Base-by-base conservation (phyloP, 306 rosid species). In the Oxytropis ochrocephala region DNA sequence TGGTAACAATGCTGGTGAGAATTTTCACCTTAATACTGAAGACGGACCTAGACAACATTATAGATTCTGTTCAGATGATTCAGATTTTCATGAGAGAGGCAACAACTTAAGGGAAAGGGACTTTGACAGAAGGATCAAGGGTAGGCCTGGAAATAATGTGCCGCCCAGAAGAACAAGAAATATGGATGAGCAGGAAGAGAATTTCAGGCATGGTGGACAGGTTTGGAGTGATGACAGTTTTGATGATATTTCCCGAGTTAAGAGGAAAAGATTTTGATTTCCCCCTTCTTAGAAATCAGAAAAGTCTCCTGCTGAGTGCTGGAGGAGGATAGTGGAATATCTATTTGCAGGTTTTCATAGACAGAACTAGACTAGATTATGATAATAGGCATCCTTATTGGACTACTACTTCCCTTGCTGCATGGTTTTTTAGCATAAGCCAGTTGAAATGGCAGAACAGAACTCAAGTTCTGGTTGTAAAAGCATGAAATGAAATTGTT, bases 11-110 rank as follows among this genome's bases (percentile, higher is more conserved):
- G 86, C 71, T 66, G 81, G 77, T 66, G 97, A 88, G 71, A 84
- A 73, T 68, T 93, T 82, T 74, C 94, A 81, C 76, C 77, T 80
- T 19, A 86, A 88, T 73, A 62, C 80, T 5, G 90, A 84, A 77
- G 88, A 90, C 1, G 86, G 87, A 3, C 74, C 86, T 32, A 82
- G 94, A 72, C 86, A 82, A 72, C 84, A 82, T 60, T 83, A 78
- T 56, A 78, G 93, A 81, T 88, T 85, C 81, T 86, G 89, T 75
- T 68, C 87, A 2, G 91, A 85, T 19, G 91, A 81, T 55, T 69
- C 84, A n/a, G 94, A 86, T 64, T 93, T 85, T 65, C 97, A 88
- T 66, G 96, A 90, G 62, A 85, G 98, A 81, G 84, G 90, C 39
- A 84, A 73, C 81, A 58, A 67, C 75, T 11, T 90, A 64, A 84